A percentile compares a stretch with the other conserved stretches of the same genome.
Evolutionary conservation across 805 yeast genomes (phyloP).

Genomic region (Pichia sporocuriosa): DNA sequence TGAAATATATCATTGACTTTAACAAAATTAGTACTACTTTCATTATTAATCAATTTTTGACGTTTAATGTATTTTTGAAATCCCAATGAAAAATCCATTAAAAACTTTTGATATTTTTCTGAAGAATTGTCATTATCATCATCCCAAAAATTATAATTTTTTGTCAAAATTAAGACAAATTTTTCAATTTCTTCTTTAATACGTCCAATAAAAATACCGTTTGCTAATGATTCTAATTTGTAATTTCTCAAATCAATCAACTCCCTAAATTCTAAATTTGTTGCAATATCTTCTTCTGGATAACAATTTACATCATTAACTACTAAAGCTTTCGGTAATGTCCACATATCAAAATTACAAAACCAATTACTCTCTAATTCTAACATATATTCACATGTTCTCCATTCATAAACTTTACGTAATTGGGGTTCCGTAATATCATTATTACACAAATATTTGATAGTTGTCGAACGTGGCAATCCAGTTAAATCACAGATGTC

Average conservation of each 20-base stretch:
- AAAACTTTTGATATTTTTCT: no score
- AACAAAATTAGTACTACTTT: not conserved
- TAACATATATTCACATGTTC: slow-evolving; percentile 27
- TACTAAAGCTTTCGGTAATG: not conserved
- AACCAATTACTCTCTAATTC: slow-evolving; percentile 14
- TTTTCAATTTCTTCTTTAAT: not conserved
- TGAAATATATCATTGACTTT: slow-evolving; percentile 7
- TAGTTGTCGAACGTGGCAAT: slow-evolving; percentile 21
- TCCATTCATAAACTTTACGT: slow-evolving; percentile 23
- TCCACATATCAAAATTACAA: slow-evolving; percentile 9
- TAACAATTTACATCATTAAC: slow-evolving; percentile 4
- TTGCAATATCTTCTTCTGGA: not conserved
- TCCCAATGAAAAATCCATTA: slow-evolving; percentile 6
- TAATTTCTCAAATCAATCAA: not conserved
- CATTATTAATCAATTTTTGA: not conserved
- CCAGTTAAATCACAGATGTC: slow-evolving; percentile 30
- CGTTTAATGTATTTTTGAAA: slow-evolving; percentile 1
- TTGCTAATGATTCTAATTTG: slow-evolving; percentile 5
- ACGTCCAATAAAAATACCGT: slow-evolving; percentile 8
- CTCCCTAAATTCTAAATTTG: not conserved
- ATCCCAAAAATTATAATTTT: slow-evolving; percentile 5
- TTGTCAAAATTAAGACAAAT: slow-evolving; percentile 2
- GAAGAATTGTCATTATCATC: not conserved
- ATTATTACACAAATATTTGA: slow-evolving; percentile 26
- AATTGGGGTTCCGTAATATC: slow-evolving; percentile 15